These are phyloP conservation scores for Curvularia hawaiiensis DNA, from an alignment of 2,329 filamentous ascomycete species.

Conservation along the genomic window DNA sequence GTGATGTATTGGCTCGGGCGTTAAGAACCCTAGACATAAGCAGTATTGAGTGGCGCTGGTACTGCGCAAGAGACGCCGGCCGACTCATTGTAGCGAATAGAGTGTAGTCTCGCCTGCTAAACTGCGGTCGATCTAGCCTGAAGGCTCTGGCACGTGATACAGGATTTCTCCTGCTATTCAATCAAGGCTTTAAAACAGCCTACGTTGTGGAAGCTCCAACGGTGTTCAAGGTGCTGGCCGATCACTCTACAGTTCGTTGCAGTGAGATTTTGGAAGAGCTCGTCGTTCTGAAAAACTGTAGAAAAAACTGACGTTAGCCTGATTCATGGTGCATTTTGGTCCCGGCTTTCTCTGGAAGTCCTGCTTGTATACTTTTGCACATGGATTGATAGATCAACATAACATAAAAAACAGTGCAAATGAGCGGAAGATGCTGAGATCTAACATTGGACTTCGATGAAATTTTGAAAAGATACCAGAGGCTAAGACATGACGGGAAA, in stretches of 20 bases:
- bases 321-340: not conserved
- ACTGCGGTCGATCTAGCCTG: conserved; percentile 24
- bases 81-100: conserved; percentile 26
- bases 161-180: not conserved
- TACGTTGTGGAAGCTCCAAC: not conserved
- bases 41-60: conserved; percentile 82
- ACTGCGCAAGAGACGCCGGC: conserved; percentile 55
- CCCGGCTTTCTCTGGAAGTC: not conserved
- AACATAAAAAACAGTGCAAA: not conserved
- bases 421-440: too few species aligned
- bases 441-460: not conserved
- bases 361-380: not conserved
- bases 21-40: conserved; percentile 82
- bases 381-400: not conserved
- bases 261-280: conserved; percentile 8
- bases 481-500: conserved; percentile 5
- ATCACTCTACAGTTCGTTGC: conserved; percentile 8
- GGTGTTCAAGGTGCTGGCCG: conserved; percentile 15
- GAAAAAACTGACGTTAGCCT: conserved; percentile 16
- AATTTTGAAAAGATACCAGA: not conserved
- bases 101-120: conserved; percentile 14
- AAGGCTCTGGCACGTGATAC: conserved; percentile 14
- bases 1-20: conserved; percentile 78
- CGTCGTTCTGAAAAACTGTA: conserved; percentile 10
- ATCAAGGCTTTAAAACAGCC: not conserved